phyloP scores from a whole-genome alignment of 2,329 filamentous ascomycete genomes.

The Exophiala aquamarina region DNA sequence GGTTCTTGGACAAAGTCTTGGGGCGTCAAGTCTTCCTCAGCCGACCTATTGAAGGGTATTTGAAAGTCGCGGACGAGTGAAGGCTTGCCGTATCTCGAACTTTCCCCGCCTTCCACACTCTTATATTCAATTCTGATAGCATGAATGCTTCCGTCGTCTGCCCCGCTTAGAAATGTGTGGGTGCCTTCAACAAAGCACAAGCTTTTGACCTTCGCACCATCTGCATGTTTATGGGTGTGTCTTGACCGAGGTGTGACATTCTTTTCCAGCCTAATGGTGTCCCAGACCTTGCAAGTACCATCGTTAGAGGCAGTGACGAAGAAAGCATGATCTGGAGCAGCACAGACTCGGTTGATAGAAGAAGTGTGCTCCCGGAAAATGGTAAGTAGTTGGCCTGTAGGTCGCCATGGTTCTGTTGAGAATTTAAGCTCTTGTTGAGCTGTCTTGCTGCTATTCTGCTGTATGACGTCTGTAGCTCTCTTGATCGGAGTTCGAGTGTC shows the following conservation, averaged over 20 bases:
- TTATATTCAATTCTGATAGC: conserved; percentile 78
- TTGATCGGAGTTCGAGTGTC: conserved; percentile 54
- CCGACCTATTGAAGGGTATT: conserved; percentile 54
- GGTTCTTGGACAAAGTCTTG: conserved; percentile 58
- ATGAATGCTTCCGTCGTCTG: conserved; percentile 84
- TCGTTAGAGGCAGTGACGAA: conserved; percentile 94
- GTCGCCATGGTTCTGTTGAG: conserved; percentile 68
- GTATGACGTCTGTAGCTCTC: conserved; percentile 51
- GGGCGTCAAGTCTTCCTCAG: conserved; percentile 79
- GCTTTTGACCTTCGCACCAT: conserved; percentile 71
- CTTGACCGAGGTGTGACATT: conserved; percentile 86
- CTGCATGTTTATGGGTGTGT: conserved; percentile 76
- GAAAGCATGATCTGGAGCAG: conserved; percentile 88
- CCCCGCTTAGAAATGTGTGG: conserved; percentile 88
- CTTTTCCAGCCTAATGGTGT: conserved; percentile 82
- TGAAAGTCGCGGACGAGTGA: conserved; percentile 76
- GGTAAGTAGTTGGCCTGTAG: conserved; percentile 78
- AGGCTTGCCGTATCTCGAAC: conserved; percentile 74
- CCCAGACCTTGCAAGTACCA: conserved; percentile 89
- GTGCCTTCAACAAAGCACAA: conserved; percentile 92
- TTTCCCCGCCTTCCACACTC: conserved; percentile 56
- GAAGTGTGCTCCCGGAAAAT: conserved; percentile 86
- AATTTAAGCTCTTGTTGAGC: conserved; percentile 18
- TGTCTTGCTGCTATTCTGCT: conserved; percentile 21
- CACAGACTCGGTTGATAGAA: conserved; percentile 75